phyloP scores from a whole-genome alignment of 2,329 filamentous ascomycete species.

The Teratosphaeriaceae sp. region DNA sequence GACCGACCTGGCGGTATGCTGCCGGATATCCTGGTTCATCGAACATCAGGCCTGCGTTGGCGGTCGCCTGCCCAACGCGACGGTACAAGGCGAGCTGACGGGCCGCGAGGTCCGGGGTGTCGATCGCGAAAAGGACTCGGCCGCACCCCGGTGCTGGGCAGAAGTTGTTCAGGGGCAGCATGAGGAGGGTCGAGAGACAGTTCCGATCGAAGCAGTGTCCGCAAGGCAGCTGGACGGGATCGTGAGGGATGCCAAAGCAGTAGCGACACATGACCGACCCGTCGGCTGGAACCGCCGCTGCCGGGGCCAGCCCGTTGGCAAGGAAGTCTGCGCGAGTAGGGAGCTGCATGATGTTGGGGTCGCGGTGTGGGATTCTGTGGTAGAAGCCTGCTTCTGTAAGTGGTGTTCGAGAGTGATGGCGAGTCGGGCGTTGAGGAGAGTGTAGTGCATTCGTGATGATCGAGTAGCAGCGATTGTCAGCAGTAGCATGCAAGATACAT shows the following conservation, averaged over 20 bases:
- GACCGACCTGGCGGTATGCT: neutral
- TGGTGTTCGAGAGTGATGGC: too few relatives aligned
- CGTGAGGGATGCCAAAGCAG: neutral
- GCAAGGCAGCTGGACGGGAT: neutral
- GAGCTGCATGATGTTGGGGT: neutral
- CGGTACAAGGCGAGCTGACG: neutral
- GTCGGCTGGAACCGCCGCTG: neutral
- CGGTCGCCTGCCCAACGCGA: too few relatives aligned
- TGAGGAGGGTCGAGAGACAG: neutral
- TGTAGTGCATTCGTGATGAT: too few relatives aligned
- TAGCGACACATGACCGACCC: constrained; percentile 1
- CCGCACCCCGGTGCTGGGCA: neutral
- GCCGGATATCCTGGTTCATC: neutral
- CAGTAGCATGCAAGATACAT: too few relatives aligned
- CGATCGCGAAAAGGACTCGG: neutral
- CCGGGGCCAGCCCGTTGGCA: neutral
- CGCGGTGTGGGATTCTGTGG: neutral
- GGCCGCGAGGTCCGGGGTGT: neutral
- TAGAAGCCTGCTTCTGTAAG: too few relatives aligned
- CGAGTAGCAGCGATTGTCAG: too few relatives aligned
- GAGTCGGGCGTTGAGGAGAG: too few relatives aligned
- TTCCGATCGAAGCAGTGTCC: neutral
- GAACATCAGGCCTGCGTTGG: neutral
- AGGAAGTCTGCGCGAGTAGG: constrained; percentile 2
- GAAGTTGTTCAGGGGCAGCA: neutral